Evolutionary conservation across 306 rosid genomes (phyloP).

Genomic region (Vicia sativa): DNA sequence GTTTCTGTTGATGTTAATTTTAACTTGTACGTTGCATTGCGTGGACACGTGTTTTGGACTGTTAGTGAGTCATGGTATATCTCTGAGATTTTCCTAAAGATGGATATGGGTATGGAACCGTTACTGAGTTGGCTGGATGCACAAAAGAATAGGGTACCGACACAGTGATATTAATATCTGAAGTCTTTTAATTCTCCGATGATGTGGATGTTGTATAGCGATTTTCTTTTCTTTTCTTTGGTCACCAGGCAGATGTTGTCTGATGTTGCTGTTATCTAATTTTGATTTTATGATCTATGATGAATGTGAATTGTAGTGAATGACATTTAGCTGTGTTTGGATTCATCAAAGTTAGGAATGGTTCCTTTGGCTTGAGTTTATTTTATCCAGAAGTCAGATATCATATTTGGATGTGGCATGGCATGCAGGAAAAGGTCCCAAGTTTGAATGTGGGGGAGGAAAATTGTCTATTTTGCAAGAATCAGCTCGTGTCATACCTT

Average conservation of each 20-base stretch:
- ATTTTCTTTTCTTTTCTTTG: background rate
- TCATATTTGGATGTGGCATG: background rate
- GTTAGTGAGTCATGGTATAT: background rate
- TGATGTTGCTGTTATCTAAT: background rate
- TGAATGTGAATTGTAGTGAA: background rate
- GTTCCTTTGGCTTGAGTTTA: background rate
- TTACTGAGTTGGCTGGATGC: background rate
- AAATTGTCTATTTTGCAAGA: background rate
- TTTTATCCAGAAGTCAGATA: background rate
- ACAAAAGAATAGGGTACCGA: background rate
- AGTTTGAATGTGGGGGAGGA: background rate
- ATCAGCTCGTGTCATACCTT: background rate
- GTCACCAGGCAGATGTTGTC: background rate
- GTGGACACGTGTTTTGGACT: background rate
- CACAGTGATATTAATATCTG: background rate
- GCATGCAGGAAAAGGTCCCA: background rate
- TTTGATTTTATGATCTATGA: background rate
- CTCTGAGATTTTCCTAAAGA: background rate
- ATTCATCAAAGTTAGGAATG: background rate
- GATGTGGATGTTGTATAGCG: background rate
- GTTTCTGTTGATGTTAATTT: background rate
- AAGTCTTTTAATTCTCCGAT: background rate
- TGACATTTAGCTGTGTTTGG: background rate
- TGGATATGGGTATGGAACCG: background rate
- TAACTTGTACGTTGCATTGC: background rate